Conservation (phyloP, 1,139 yeast species). For the Geotrichum siamense region DNA sequence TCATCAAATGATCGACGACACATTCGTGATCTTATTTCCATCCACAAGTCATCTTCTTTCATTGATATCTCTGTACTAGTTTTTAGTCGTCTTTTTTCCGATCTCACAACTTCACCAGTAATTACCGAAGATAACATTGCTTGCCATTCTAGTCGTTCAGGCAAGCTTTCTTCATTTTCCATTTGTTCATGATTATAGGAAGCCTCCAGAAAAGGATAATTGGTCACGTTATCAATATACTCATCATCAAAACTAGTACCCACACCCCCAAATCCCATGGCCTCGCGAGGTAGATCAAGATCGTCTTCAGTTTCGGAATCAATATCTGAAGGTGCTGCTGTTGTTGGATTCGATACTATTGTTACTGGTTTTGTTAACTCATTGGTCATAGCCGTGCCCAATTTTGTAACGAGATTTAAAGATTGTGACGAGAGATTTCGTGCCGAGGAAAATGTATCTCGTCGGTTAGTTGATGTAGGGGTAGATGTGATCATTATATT, state of each 20-base stretch:
- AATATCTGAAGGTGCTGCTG: constrained; percentile 8
- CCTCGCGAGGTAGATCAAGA: constrained; percentile 22
- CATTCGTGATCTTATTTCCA: constrained; percentile 71
- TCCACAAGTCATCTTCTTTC: constrained; percentile 66
- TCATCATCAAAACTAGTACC: constrained; percentile 34
- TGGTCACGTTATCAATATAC: constrained; percentile 29
- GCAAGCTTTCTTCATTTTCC: constrained; percentile 43
- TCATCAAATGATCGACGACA: constrained; percentile 77
- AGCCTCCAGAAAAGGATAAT: constrained; percentile 20
- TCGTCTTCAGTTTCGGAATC: constrained; percentile 25
- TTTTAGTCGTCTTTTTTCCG: constrained; percentile 80
- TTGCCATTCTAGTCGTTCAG: constrained; percentile 92
- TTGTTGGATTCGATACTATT: not conserved
- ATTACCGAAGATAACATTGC: constrained; percentile 83
- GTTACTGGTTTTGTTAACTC: not conserved
- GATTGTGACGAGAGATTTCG: not conserved
- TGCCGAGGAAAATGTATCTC: not conserved
- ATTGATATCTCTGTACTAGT: constrained; percentile 28
- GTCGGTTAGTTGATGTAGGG: not conserved
- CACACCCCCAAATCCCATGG: constrained; percentile 29
- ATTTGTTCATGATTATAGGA: constrained; percentile 9
- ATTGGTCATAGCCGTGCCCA: constrained; percentile 1
- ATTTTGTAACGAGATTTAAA: not conserved
- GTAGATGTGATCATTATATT: not conserved
- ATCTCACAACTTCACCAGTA: constrained; percentile 87